These are phyloP conservation scores for Amylostereum areolatum DNA, from an alignment of 1,284 basidiomycete species.

Conservation along the genomic window DNA sequence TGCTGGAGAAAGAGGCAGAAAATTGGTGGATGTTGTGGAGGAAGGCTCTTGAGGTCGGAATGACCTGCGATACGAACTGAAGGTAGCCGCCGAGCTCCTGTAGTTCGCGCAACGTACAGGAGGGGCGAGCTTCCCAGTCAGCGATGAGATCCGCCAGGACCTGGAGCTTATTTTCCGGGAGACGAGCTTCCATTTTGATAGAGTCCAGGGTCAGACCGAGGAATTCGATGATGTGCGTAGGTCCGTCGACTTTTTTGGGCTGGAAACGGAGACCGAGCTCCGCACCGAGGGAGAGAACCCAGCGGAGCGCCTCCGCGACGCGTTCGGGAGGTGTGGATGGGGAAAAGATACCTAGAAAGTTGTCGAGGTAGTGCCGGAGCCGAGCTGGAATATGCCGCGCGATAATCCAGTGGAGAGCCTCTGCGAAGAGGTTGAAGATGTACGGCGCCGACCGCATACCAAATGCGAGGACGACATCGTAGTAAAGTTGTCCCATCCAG, in stretches of 20 bases:
- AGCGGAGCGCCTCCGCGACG: conserved; percentile 15
- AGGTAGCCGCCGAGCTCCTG: too few relatives aligned
- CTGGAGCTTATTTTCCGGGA: too few relatives aligned
- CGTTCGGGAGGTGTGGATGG: conserved; percentile 2
- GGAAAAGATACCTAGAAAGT: conserved; percentile 21
- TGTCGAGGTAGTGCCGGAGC: conserved; percentile 25
- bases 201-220: conserved; percentile 27
- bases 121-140: too few relatives aligned
- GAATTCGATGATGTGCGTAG: conserved; percentile 19
- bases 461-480: conserved; percentile 23
- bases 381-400: conserved; percentile 20
- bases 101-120: too few relatives aligned
- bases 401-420: conserved; percentile 31
- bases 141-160: too few relatives aligned
- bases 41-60: conserved; percentile 23
- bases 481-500: conserved; percentile 25
- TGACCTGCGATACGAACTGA: conserved; percentile 30
- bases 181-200: conserved; percentile 24
- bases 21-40: conserved; percentile 22
- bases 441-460: conserved; percentile 22
- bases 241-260: conserved; percentile 19
- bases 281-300: conserved; percentile 17
- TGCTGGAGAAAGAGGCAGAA: conserved; percentile 17
- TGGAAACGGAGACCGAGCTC: conserved; percentile 24
- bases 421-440: conserved; percentile 34